phyloP scores from a whole-genome alignment of 1,284 basidiomycete genomes.

The Malassezia pachydermatis region DNA sequence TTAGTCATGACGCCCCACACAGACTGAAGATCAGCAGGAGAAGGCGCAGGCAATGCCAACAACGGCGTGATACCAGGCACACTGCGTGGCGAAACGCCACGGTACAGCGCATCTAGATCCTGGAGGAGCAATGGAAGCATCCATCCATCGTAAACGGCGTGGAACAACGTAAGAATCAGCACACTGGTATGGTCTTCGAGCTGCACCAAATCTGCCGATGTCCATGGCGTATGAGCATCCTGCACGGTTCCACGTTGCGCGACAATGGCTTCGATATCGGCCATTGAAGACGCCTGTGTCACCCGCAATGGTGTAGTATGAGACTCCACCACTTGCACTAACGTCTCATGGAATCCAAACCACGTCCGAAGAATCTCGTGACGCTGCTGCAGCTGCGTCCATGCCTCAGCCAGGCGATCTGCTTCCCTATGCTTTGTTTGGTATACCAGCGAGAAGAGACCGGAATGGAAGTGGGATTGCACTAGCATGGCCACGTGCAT shows the following conservation, averaged over 20 bases:
- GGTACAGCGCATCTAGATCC: slow-evolving; percentile 28
- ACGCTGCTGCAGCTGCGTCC: slow-evolving; percentile 22
- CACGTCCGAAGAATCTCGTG: slow-evolving; percentile 35
- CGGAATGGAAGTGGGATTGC: slow-evolving; percentile 11
- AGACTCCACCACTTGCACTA: slow-evolving; percentile 22
- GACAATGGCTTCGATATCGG: background rate
- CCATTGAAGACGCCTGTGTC: background rate
- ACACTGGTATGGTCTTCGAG: slow-evolving; percentile 1
- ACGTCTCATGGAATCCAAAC: no score
- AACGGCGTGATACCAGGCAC: no score
- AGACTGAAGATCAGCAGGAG: no score
- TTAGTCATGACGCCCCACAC: no score
- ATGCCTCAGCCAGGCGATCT: slow-evolving; percentile 21
- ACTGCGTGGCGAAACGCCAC: no score
- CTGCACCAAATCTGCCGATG: background rate
- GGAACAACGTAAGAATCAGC: slow-evolving; percentile 35
- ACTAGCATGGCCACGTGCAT: slow-evolving; percentile 26
- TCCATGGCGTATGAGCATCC: background rate
- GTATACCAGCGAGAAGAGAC: slow-evolving; percentile 30
- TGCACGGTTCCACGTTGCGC: background rate
- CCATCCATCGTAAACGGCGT: slow-evolving; percentile 41
- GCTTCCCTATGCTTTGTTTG: no score
- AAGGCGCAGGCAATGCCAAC: no score
- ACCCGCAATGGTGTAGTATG: background rate
- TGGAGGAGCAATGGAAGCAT: slow-evolving; percentile 30